Base-by-base conservation (phyloP, 306 rosid genomes). In the Glycine soja region DNA sequence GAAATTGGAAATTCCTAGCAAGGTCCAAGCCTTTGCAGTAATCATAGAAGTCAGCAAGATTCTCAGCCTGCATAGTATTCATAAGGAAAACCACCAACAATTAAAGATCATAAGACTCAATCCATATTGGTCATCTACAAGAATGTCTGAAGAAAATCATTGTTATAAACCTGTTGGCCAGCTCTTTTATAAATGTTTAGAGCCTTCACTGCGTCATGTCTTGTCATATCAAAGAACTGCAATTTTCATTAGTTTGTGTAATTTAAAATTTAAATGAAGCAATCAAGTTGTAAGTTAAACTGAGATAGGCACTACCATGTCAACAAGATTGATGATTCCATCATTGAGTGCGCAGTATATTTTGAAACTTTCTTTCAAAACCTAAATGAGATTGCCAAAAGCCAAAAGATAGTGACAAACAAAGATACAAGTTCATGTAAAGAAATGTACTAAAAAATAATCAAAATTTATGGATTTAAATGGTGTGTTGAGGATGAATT, bases 311-410 rank as follows among this genome's bases (percentile, higher is more conserved):
- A 86, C 69, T 93, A 96, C 99, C 99, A 93, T 81, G 83, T 96
- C 99, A 84, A 95, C 99, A 2, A 95, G 99, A 85, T 91, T 95
- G 86, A 95, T 93, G 61, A 95, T 93, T 81, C 99, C 99, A 47
- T 96, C 99, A 74, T 96, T 96, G 77, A 96, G 85, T 43, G 98
- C 97, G 83, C 99, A 96, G 58, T 96, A 96, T 83, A 95, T 84
- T 85, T 96, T 96, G 84, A 96, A 96, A 91, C 99, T 96, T 86
- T 96, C 99, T 90, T 96, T 96, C 85, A 96, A 83, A 79, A 95
- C 90, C 99, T 93, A 75, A 72, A 75, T 74, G 52, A 51, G 75
- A 88, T 54, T 14, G 70, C 72, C 79, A 56, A 70, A 66, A 64
- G n/a, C 53, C 53, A 46, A 14, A 0, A 59, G 66, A 15, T 10